A percentile compares a stretch with the other conserved stretches of the same genome.
phyloP scores from a whole-genome alignment of 371 early-diverging fungal genomes.

The Synchytrium microbalum region DNA sequence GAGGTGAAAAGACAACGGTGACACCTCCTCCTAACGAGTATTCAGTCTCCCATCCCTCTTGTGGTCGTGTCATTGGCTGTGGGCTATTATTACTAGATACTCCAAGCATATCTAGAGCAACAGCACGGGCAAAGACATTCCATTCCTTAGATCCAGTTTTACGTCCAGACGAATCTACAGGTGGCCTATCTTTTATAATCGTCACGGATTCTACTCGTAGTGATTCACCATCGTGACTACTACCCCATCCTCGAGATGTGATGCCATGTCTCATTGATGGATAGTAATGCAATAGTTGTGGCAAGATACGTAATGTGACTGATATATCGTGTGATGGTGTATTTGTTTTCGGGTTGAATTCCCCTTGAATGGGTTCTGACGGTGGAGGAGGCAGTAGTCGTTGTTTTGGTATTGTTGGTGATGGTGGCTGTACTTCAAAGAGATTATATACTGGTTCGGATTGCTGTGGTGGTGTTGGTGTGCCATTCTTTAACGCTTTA shows the following conservation, averaged over 20 bases:
- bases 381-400: neutral
- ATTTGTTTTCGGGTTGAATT: slow-evolving; percentile 3
- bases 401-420: neutral
- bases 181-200: slow-evolving; percentile 7
- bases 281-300: slow-evolving; percentile 59
- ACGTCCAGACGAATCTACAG: neutral
- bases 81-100: neutral
- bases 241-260: slow-evolving; percentile 58
- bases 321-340: slow-evolving; percentile 48
- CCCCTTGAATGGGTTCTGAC: neutral
- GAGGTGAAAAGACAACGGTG: neutral
- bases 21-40: neutral
- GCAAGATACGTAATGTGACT: slow-evolving; percentile 66
- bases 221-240: slow-evolving; percentile 67
- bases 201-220: slow-evolving; percentile 55
- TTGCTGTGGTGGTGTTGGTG: too few species aligned
- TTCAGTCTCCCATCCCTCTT: neutral
- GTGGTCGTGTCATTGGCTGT: neutral
- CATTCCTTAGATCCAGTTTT: slow-evolving; percentile 23
- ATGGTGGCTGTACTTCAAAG: neutral
- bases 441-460: too few species aligned
- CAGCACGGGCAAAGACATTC: neutral
- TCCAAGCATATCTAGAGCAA: neutral
- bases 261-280: slow-evolving; percentile 55
- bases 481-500: too few species aligned